phyloP scores from a whole-genome alignment of 176 grass and related monocot genomes.

The Paspalum notatum region DNA sequence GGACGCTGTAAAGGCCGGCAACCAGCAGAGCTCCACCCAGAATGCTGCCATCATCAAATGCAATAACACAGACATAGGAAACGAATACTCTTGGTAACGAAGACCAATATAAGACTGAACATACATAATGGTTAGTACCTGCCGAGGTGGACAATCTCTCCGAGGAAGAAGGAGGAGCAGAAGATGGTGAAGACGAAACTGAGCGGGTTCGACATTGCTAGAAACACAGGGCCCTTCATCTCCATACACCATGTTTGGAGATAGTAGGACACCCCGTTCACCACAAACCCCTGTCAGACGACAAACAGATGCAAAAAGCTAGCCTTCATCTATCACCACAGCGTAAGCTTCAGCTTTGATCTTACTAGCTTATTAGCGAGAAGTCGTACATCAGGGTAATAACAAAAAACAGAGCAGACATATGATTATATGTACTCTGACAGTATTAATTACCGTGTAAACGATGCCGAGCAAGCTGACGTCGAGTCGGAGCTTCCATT shows the following conservation, averaged over 20 bases:
- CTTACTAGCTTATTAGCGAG: no score
- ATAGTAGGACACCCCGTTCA: constrained; percentile 25
- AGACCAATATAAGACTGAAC: no score
- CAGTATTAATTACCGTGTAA: neutral
- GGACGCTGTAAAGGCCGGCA: constrained; percentile 55
- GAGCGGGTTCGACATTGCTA: constrained; percentile 36
- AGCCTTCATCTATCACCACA: no score
- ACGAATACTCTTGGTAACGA: no score
- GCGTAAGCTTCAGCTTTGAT: no score
- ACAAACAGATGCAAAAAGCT: neutral
- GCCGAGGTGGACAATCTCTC: constrained; percentile 31
- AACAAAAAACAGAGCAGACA: no score
- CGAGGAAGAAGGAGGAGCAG: constrained; percentile 11
- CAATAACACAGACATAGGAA: no score
- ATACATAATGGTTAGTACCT: neutral
- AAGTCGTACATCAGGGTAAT: no score
- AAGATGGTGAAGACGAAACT: constrained; percentile 43
- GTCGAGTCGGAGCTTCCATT: constrained; percentile 43
- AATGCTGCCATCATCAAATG: constrained; percentile 34
- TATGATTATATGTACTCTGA: neutral
- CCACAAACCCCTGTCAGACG: constrained; percentile 11
- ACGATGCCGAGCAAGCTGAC: neutral
- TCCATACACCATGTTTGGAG: constrained; percentile 43
- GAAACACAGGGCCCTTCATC: constrained; percentile 47
- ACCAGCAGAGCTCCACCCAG: constrained; percentile 52